These are phyloP conservation scores for Rhodotorula babjevae DNA, from an alignment of 768 basidiomycete species.

Conservation along the genomic window DNA sequence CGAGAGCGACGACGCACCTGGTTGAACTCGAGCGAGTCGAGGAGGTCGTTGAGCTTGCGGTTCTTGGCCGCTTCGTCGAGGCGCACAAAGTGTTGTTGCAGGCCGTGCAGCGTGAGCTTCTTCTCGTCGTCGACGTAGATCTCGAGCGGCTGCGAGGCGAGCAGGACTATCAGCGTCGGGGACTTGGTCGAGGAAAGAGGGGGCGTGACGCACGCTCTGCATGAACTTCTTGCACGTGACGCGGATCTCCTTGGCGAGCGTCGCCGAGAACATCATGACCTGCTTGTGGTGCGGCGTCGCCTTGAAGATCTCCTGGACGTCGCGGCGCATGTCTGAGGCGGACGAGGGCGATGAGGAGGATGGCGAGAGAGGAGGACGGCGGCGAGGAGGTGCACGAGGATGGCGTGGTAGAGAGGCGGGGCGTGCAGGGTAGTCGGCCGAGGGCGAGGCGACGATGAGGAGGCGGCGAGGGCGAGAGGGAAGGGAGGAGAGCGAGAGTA, in stretches of 20 bases:
- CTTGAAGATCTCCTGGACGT: slow-evolving; percentile 99
- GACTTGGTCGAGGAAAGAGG: not conserved
- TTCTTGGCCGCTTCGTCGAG: slow-evolving; percentile 93
- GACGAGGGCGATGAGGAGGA: not conserved
- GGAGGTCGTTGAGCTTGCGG: slow-evolving; percentile 88
- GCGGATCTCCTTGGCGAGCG: slow-evolving; percentile 91
- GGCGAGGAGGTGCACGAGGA: slow-evolving; percentile 47
- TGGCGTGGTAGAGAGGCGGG: not conserved
- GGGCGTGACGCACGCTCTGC: slow-evolving; percentile 70
- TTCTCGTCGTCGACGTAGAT: slow-evolving; percentile 99
- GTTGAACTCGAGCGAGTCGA: slow-evolving; percentile 96
- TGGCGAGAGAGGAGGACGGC: no score
- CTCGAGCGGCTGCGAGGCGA: slow-evolving; percentile 72
- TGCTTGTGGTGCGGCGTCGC: slow-evolving; percentile 99
- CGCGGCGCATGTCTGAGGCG: slow-evolving; percentile 93
- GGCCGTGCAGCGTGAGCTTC: slow-evolving; percentile 91
- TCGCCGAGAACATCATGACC: slow-evolving; percentile 99
- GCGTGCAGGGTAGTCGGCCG: not conserved
- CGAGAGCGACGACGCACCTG: slow-evolving; percentile 57
- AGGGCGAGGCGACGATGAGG: not conserved
- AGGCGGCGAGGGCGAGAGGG: slow-evolving; percentile 29
- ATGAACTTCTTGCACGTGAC: slow-evolving; percentile 99
- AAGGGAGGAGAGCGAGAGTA: slow-evolving; percentile 19
- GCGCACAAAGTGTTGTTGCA: slow-evolving; percentile 98
- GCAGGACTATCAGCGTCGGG: no score